Conservation (phyloP, 2,329 filamentous ascomycete species). For the Alternaria angustiovoidea region DNA sequence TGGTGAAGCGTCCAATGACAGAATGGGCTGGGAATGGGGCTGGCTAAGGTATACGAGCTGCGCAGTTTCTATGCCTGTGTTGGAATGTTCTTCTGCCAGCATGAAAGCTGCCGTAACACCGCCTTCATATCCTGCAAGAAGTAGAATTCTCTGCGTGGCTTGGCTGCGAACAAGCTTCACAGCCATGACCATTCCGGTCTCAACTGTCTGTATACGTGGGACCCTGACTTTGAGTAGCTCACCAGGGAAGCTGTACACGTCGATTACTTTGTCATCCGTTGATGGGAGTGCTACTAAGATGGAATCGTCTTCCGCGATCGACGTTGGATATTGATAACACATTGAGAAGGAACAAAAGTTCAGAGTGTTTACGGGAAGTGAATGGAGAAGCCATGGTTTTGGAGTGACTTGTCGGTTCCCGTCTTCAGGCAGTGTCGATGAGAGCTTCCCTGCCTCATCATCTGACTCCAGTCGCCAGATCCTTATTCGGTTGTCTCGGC, state of each 20-base stretch:
- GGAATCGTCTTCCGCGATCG: slow-evolving; percentile 23
- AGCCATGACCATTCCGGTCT: slow-evolving; percentile 86
- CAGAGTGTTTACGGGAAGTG: slow-evolving; percentile 86
- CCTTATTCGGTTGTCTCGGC: slow-evolving; percentile 83
- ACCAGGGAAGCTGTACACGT: slow-evolving; percentile 83
- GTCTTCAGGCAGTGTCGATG: slow-evolving; percentile 1
- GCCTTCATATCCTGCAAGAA: slow-evolving; percentile 85
- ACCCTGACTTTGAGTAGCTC: slow-evolving; percentile 72
- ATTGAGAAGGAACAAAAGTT: slow-evolving; percentile 91
- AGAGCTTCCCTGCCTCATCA: neutral
- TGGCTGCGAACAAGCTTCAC: slow-evolving; percentile 56
- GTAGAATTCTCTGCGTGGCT: slow-evolving; percentile 58
- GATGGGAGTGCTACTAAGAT: slow-evolving; percentile 78
- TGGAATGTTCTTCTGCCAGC: slow-evolving; percentile 51
- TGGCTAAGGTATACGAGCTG: slow-evolving; percentile 69
- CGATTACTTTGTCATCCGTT: slow-evolving; percentile 66
- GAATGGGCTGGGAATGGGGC: slow-evolving; percentile 79
- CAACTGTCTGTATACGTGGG: slow-evolving; percentile 51
- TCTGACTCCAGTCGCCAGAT: slow-evolving; percentile 74
- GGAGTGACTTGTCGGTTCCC: neutral
- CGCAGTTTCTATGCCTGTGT: slow-evolving; percentile 44
- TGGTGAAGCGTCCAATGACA: slow-evolving; percentile 65
- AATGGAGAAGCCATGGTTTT: slow-evolving; percentile 78
- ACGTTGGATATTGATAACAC: slow-evolving; percentile 51
- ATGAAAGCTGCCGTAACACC: slow-evolving; percentile 75